phyloP scores from a whole-genome alignment of 169 alveolate genomes.

The Eimeria praecox region DNA sequence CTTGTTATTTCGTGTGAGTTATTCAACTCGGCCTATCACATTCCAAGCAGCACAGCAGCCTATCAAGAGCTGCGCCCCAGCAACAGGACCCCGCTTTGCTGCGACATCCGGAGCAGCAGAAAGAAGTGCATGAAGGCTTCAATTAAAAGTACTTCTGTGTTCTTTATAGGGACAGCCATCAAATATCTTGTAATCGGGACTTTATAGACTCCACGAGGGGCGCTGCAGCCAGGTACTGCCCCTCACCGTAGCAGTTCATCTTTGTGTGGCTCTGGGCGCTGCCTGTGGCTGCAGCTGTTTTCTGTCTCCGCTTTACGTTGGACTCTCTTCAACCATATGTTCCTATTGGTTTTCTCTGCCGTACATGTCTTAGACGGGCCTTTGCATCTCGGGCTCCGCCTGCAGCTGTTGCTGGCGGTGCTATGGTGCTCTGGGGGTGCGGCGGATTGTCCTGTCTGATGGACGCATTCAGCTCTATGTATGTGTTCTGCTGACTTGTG shows the following conservation, averaged over 20 bases:
- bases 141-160: not conserved
- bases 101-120: constrained; percentile 54
- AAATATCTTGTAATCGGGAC: not conserved
- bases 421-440: not conserved
- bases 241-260: constrained; percentile 50
- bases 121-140: constrained; percentile 40
- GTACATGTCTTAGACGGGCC: not conserved
- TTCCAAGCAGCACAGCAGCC: constrained; percentile 54
- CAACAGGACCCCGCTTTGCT: constrained; percentile 62
- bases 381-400: not conserved
- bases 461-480: not conserved
- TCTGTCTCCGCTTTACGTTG: not conserved
- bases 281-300: not conserved
- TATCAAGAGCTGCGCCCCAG: constrained; percentile 52
- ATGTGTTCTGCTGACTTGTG: not conserved
- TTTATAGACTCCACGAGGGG: not conserved
- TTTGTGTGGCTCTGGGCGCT: constrained; percentile 11
- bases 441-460: not conserved
- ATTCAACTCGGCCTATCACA: constrained; percentile 2
- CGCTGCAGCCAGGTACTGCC: constrained; percentile 58
- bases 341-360: not conserved
- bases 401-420: not conserved
- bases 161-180: not conserved
- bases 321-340: not conserved
- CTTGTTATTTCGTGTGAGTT: constrained; percentile 42